Evolutionary conservation across 805 yeast species (phyloP).

Genomic region (Dipodascus albidus): DNA sequence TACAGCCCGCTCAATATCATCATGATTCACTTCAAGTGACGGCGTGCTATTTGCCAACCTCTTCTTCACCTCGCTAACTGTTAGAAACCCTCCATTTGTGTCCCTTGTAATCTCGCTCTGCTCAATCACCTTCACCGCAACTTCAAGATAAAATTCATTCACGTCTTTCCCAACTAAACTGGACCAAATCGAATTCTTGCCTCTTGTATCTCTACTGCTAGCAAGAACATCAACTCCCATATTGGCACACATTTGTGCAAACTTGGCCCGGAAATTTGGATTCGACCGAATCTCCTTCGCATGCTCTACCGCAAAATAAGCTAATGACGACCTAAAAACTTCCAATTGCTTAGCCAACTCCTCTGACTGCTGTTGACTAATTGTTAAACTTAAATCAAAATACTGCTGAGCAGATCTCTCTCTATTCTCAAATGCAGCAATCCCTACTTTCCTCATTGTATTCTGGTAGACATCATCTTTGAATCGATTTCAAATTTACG

Average conservation of each 20-base stretch:
- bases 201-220: slow-evolving; percentile 18
- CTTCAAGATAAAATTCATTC: slow-evolving; percentile 50
- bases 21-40: slow-evolving; percentile 27
- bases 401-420: slow-evolving; percentile 31
- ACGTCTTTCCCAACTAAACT: slow-evolving; percentile 25
- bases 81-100: slow-evolving; percentile 72
- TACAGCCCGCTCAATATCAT: slow-evolving; percentile 49
- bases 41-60: slow-evolving; percentile 24
- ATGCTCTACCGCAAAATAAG: slow-evolving; percentile 66
- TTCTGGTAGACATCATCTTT: neutral
- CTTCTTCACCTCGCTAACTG: slow-evolving; percentile 41
- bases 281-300: slow-evolving; percentile 54
- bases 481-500: neutral
- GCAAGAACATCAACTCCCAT: slow-evolving; percentile 78
- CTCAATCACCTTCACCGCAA: slow-evolving; percentile 68
- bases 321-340: slow-evolving; percentile 65
- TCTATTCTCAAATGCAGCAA: slow-evolving; percentile 34
- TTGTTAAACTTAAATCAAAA: slow-evolving; percentile 37
- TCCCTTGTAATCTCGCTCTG: slow-evolving; percentile 57
- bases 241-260: slow-evolving; percentile 62
- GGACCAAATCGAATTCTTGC: slow-evolving; percentile 26
- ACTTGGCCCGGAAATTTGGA: slow-evolving; percentile 55
- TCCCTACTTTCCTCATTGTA: slow-evolving; percentile 33
- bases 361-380: slow-evolving; percentile 43
- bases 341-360: slow-evolving; percentile 60